A percentile compares a stretch with the other conserved stretches of the same genome.
phyloP scores from a whole-genome alignment of 2,329 filamentous ascomycete species.

The Botryotinia narcissicola region DNA sequence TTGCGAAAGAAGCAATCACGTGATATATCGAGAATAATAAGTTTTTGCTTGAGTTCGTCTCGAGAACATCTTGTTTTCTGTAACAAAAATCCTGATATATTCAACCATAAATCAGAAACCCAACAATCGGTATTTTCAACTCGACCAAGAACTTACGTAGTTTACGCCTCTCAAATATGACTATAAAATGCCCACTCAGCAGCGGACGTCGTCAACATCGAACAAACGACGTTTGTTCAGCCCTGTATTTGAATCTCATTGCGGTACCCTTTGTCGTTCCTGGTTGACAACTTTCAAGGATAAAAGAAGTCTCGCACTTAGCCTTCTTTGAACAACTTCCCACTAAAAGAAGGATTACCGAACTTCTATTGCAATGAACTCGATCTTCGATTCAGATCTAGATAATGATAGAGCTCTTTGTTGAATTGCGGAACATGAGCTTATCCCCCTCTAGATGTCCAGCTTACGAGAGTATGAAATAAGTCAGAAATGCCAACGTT shows the following conservation, averaged over 20 bases:
- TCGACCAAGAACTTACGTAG: fast-evolving
- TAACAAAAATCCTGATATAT: neutral
- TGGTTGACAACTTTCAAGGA: neutral
- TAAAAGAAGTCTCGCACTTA: neutral
- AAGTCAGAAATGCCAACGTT: neutral
- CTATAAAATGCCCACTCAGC: neutral
- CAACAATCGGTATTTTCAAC: neutral
- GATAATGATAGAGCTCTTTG: neutral
- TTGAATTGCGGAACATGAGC: neutral
- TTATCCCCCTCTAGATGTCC: neutral
- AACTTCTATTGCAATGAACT: neutral
- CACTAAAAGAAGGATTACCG: neutral
- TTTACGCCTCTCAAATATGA: neutral
- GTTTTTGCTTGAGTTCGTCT: neutral
- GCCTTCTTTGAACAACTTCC: neutral
- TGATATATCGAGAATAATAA: neutral
- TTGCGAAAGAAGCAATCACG: neutral
- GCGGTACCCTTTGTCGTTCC: neutral
- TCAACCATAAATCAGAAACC: neutral
- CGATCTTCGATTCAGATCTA: neutral
- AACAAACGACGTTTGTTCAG: neutral
- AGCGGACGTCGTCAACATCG: neutral
- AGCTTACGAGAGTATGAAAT: neutral
- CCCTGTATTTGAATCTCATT: neutral
- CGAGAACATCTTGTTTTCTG: neutral